Evolutionary conservation across 495 filamentous ascomycete genomes (phyloP).

Genomic region (Aspergillus haitiensis): DNA sequence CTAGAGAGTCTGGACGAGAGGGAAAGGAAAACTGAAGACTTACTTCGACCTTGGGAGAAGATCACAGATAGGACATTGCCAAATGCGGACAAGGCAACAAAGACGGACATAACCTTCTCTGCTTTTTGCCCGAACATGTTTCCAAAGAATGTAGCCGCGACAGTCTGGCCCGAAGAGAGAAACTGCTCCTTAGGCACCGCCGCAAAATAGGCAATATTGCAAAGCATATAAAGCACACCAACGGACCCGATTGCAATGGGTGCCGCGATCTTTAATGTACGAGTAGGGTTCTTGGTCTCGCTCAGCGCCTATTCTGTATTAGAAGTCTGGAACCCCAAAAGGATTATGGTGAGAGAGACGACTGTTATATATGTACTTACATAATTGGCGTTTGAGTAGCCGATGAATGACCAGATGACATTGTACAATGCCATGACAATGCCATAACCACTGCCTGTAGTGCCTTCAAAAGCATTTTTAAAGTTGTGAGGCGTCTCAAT

Average conservation of each 20-base stretch:
- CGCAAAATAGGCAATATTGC: slow-evolving; percentile 72
- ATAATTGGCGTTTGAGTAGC: slow-evolving; percentile 63
- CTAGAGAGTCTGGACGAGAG: neutral
- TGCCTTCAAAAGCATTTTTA: slow-evolving; percentile 61
- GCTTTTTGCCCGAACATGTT: slow-evolving; percentile 64
- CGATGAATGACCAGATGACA: slow-evolving; percentile 67
- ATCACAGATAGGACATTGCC: slow-evolving; percentile 70
- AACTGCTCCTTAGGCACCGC: slow-evolving; percentile 66
- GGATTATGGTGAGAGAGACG: neutral
- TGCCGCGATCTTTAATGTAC: slow-evolving; percentile 64
- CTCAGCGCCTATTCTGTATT: slow-evolving; percentile 49
- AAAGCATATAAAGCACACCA: slow-evolving; percentile 64
- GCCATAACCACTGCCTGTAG: slow-evolving; percentile 56
- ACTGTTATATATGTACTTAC: slow-evolving; percentile 20
- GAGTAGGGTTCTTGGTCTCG: slow-evolving; percentile 62
- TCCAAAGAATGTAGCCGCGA: slow-evolving; percentile 64
- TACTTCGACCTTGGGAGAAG: slow-evolving; percentile 64
- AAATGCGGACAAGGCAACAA: slow-evolving; percentile 70
- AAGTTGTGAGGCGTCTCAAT: slow-evolving; percentile 61
- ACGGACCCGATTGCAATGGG: slow-evolving; percentile 61
- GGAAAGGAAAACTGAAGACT: slow-evolving; percentile 17
- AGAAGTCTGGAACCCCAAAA: neutral
- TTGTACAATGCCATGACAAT: slow-evolving; percentile 64
- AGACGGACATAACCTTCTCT: slow-evolving; percentile 63
- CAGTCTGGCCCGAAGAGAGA: slow-evolving; percentile 56